Percentiles rank a stretch among this genome's conserved stretches.
Conservation (phyloP, 352 stramenopile genomes). For the Pythium dissimile region DNA sequence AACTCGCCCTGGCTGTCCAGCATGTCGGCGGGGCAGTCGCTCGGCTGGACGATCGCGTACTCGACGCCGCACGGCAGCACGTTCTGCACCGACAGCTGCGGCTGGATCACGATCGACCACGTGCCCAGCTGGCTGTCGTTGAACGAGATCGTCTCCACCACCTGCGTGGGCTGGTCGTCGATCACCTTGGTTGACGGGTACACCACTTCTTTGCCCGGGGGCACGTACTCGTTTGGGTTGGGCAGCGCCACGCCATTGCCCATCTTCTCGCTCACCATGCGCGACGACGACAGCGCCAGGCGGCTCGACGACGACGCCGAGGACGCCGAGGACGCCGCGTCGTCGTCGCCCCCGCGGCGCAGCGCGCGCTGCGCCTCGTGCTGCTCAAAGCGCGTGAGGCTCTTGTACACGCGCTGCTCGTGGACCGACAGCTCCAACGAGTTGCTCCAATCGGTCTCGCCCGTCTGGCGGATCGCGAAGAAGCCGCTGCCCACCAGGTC, state of each 20-base stretch:
- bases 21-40: conserved; percentile 60
- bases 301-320: too few relatives aligned
- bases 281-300: conserved; percentile 40
- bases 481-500: conserved; percentile 62
- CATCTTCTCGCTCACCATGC: conserved; percentile 64
- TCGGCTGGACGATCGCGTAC: conserved; percentile 76
- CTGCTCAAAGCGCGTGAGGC: conserved; percentile 70
- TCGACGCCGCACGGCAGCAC: conserved; percentile 79
- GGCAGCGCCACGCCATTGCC: conserved; percentile 57
- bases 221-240: conserved; percentile 36
- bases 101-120: conserved; percentile 80
- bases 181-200: conserved; percentile 74
- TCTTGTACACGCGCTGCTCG: conserved; percentile 74
- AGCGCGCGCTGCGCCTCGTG: conserved; percentile 58
- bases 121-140: conserved; percentile 55
- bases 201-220: conserved; percentile 54
- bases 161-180: conserved; percentile 77
- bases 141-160: conserved; percentile 67
- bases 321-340: too few relatives aligned
- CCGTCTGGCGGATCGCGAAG: conserved; percentile 82
- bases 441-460: conserved; percentile 86
- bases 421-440: conserved; percentile 59
- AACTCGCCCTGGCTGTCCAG: conserved; percentile 63
- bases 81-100: conserved; percentile 79
- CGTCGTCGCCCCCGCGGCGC: conserved; percentile 46